Evolutionary conservation across 2,329 filamentous ascomycete genomes (phyloP).

Genomic region (Microsporum audouinii): DNA sequence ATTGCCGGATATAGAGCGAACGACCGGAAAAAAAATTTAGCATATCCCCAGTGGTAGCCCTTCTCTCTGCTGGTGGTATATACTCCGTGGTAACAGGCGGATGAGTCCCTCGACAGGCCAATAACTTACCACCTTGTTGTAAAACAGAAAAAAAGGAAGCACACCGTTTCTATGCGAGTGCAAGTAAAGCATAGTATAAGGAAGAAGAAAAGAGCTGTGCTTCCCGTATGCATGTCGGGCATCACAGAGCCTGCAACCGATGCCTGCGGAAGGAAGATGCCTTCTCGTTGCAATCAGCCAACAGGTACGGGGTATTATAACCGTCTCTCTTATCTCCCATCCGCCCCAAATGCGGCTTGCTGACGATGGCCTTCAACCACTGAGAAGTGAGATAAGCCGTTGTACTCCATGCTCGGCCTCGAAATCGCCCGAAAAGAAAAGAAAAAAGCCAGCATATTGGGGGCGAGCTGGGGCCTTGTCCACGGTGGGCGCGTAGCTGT

Average conservation of each 20-base stretch:
- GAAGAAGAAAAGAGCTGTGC: not conserved
- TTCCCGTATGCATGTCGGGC: not conserved
- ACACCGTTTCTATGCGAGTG: not conserved
- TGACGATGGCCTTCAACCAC: not conserved
- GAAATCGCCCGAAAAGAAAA: not conserved
- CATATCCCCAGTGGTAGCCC: not conserved
- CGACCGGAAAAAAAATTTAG: not conserved
- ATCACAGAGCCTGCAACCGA: not conserved
- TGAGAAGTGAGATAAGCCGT: not conserved
- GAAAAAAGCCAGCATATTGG: not conserved
- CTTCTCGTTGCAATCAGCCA: not conserved
- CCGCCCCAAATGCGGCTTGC: not conserved
- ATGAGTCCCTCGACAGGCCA: not conserved
- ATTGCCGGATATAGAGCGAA: not conserved
- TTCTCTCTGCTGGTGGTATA: not conserved
- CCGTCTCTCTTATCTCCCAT: not conserved
- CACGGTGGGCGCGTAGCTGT: not conserved
- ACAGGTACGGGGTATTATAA: not conserved
- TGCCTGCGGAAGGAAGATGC: not conserved
- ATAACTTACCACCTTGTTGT: not conserved
- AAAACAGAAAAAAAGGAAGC: too few species aligned
- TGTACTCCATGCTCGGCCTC: not conserved
- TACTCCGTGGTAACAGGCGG: not conserved
- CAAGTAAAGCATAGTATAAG: not conserved
- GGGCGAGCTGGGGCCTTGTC: not conserved